Evolutionary conservation across 257 asterid species (phyloP), one percentile per base, ranked within the genome.

Genomic region (Apocynum venetum): DNA sequence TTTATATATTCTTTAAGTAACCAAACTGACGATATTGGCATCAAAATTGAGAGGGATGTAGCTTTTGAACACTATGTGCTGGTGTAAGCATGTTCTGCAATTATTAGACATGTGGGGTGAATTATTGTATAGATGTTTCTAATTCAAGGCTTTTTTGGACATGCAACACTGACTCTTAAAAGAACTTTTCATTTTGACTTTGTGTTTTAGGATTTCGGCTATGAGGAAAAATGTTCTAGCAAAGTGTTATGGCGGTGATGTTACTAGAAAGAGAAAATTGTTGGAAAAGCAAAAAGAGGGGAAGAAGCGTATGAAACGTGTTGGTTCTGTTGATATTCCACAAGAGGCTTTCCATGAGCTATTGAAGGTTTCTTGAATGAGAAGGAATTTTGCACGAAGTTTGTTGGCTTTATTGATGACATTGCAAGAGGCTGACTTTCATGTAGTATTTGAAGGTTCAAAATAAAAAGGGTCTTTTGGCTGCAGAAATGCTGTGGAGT

Each of bases 221-320:
- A 88, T 95, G 98, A 95, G 99, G 78, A 95, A 95, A 82, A 93
- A 95, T 72, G 99, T 95, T 11, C 92, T 95, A 69, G 99, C 99
- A 11, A 95, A 93, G 86, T 95, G 99, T 78, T 91, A 93, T 13
- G 99, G 99, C 67, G 99, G 98, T 38, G 99, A 95, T 73, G 73
- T 89, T 59, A 83, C 96, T 48, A 85, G 99, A 85, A 95, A 95
- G 88, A 87, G 84, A 86, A 95, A 95, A 80, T 78, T 95, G 88
- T 81, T 95, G 89, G 99, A 95, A 59, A 95, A 95, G 85, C 99
- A 95, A 81, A 93, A 95, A 71, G 99, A 95, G 88, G 99, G 99
- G 78, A 95, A 95, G 91, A 95, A 91, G 89, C 94, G 99, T 59
- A 93, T 93, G 99, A 95, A 95, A 81, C 97, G 98, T 53, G 94